Evolutionary conservation across 257 asterid species (phyloP), one percentile per base, ranked within the genome.

Genomic region (Catharanthus roseus): DNA sequence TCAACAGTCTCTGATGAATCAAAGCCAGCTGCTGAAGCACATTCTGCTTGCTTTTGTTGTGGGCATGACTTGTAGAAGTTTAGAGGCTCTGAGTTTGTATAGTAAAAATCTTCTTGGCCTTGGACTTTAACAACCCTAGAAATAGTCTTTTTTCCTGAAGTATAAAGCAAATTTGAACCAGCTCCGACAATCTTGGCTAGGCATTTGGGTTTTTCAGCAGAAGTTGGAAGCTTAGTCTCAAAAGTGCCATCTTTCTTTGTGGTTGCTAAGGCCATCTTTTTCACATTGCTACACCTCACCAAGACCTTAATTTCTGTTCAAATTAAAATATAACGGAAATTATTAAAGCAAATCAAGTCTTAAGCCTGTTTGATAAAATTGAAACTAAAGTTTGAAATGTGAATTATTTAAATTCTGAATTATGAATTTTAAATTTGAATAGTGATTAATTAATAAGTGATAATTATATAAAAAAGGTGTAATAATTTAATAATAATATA

Each of bases 1-100:
- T 91, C 90, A 72, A 93, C 71, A 33, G 97, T 91, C 85, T 95
- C 86, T 78, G 93, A 84, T 41, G 97, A 87, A 71, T 79, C 96
- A 79, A 89, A 83, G 41, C 81, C 82, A 26, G 67, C 57, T 57
- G 75, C 57, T 53, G 75, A 33, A 44, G 74, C 89, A 57, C 74
- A 81, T 67, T 79, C 77, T 29, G 80, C 86, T 72, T 83, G 39
- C 4, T 63, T 54, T 15, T 72, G 41, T 11, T n/a, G 39, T 44
- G 97, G 97, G 75, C 92, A 88, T 33, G 86, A 50, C 36, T 74
- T 80, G 85, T 86, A 87, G 85, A 91, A 88, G 65, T 41, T 72
- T 39, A 95, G 87, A 5, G 96, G 87, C 80, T 73, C 81, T 67
- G 85, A 42, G 41, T 77, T 81, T 15, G 88, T 82, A 28, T 79